These are phyloP conservation scores for Emergomyces pasteurianus DNA, from an alignment of 2,329 filamentous ascomycete species.

Conservation along the genomic window DNA sequence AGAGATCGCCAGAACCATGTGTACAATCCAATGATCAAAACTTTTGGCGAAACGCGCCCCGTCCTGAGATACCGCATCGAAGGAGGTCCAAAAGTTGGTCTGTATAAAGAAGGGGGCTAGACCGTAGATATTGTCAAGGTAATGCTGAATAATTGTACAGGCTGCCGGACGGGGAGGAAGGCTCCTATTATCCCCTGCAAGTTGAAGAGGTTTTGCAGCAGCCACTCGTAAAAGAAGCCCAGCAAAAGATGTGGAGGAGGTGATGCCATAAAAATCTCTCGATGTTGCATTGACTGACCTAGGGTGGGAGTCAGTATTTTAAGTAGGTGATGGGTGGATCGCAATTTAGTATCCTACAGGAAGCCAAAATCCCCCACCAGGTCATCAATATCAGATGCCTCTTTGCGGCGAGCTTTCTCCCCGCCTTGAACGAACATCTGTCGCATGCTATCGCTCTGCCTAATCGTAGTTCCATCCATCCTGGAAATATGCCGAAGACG, in stretches of 20 bases:
- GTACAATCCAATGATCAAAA: conserved; percentile 74
- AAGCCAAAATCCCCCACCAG: conserved; percentile 90
- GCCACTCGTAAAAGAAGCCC: conserved; percentile 76
- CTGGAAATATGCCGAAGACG: conserved; percentile 44
- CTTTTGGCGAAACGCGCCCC: conserved; percentile 49
- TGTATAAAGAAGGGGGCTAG: conserved; percentile 77
- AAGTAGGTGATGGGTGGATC: neutral
- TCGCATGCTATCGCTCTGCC: conserved; percentile 3
- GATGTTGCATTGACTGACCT: conserved; percentile 92
- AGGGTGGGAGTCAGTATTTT: conserved; percentile 9
- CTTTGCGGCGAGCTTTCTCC: conserved; percentile 36
- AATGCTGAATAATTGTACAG: conserved; percentile 63
- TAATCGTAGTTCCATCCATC: conserved; percentile 18
- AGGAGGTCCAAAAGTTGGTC: conserved; percentile 59
- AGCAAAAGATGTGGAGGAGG: conserved; percentile 83
- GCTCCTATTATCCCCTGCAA: conserved; percentile 38
- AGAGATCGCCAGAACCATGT: conserved; percentile 79
- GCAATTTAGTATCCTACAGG: conserved; percentile 44
- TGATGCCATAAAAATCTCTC: conserved; percentile 81
- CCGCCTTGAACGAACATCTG: neutral
- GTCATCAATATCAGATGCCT: conserved; percentile 80
- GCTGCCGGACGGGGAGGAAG: conserved; percentile 62
- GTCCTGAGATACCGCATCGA: conserved; percentile 71
- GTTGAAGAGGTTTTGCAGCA: conserved; percentile 59
- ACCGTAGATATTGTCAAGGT: conserved; percentile 68